Base-by-base conservation (phyloP, 176 grass and related monocot species). In the Oryza glumipatula region DNA sequence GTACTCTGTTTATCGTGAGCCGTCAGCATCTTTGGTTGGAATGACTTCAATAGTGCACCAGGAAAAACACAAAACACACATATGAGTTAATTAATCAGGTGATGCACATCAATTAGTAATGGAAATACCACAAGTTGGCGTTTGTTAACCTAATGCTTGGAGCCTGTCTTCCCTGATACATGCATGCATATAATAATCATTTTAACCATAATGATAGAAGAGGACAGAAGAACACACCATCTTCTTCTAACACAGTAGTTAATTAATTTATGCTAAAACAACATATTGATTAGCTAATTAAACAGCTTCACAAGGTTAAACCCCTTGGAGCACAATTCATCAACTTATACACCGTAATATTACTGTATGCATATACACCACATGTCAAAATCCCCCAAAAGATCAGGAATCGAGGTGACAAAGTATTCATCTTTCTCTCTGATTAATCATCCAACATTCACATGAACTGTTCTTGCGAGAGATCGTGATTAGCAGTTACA, bases 241-340 rank as follows among this genome's bases (percentile, higher is more conserved):
- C 9, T 52, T 47, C 43, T 65, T 41, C 49, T n/a, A 36, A 1
- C 58, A 76, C 41, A 21, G 49, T 70, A 51, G 45, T 48, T 71
- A 67, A 48, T 44, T 67, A 44, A 44, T 44, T 44, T 44, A 10
- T 44, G 43, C 43, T 44, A 44, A 44, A 10, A 38, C 36, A 44
- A 11, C 43, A 44, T 7, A 44, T 44, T 44, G 43, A 44, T 44
- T 44, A 67, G 61, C 54, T 67, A 66, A 65, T 41, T 51, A 16
- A 30, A 83, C 14, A 65, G 88, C 79, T 85, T 78, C 79, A 86
- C 87, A 88, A 74, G 84, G 74, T 83, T 65, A 79, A 83, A 79
- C 60, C 19, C 80, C 79, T 81, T 47, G 76, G 83, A 81, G 79
- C 70, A 77, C 67, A 87, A 19, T 48, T 88, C 30, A 44, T 30